These are phyloP conservation scores for Oleoguttula mirabilis DNA, from an alignment of 495 filamentous ascomycete genomes.

Conservation along the genomic window DNA sequence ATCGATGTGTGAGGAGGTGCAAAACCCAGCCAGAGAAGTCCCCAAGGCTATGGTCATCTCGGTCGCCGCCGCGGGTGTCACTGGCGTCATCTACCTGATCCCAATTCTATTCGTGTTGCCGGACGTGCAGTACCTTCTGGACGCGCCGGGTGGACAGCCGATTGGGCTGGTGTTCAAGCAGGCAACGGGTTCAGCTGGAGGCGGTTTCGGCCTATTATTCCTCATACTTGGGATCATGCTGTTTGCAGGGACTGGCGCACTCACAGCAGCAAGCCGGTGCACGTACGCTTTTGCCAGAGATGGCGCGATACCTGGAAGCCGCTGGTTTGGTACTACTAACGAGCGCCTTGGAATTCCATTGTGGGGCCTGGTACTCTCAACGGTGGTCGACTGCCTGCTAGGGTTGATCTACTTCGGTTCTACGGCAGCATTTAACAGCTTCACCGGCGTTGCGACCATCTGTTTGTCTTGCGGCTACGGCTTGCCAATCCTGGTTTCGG, in stretches of 20 bases:
- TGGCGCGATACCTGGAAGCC: slow-evolving; percentile 40
- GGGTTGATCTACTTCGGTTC: slow-evolving; percentile 43
- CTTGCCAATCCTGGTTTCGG: slow-evolving; percentile 48
- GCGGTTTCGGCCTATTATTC: slow-evolving; percentile 62
- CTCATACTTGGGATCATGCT: slow-evolving; percentile 57
- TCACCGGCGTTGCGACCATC: slow-evolving; percentile 55
- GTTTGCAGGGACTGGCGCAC: slow-evolving; percentile 46
- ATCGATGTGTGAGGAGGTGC: slow-evolving; percentile 37
- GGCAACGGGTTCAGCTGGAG: slow-evolving; percentile 46
- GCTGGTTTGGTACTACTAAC: slow-evolving; percentile 46
- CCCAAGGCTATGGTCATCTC: slow-evolving; percentile 50
- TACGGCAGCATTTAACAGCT: slow-evolving; percentile 41
- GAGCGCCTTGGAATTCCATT: slow-evolving; percentile 37
- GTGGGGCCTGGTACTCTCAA: slow-evolving; percentile 41
- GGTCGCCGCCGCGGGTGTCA: slow-evolving; percentile 45
- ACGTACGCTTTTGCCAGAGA: slow-evolving; percentile 53
- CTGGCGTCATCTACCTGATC: slow-evolving; percentile 48
- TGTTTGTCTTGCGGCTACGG: slow-evolving; percentile 52
- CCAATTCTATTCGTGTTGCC: slow-evolving; percentile 54
- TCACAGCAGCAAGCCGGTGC: slow-evolving; percentile 48
- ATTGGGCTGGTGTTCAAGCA: slow-evolving; percentile 46
- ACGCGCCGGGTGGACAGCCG: slow-evolving; percentile 45
- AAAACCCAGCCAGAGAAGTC: slow-evolving; percentile 44
- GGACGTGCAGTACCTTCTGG: slow-evolving; percentile 37
- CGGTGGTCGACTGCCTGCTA: slow-evolving; percentile 37